Conservation (phyloP, 2,329 filamentous ascomycete species). For the Fusarium verticillioides region DNA sequence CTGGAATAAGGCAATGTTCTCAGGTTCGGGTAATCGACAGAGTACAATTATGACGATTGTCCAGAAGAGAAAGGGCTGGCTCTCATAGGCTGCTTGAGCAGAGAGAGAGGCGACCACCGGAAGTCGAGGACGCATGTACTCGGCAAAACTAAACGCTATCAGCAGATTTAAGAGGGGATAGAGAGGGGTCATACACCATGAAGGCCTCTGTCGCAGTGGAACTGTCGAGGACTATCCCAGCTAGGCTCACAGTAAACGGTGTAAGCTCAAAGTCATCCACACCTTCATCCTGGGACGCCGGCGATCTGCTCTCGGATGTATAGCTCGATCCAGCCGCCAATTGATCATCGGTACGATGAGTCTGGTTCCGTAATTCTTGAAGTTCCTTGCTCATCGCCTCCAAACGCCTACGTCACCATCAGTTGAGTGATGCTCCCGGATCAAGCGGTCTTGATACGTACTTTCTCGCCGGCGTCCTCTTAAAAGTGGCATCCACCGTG, state of each 20-base stretch:
- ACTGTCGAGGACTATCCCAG: constrained; percentile 4
- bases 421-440: accelerated
- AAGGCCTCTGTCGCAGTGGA: constrained; percentile 14
- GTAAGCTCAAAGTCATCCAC: constrained; percentile 22
- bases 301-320: background rate
- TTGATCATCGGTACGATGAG: constrained; percentile 13
- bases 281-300: background rate
- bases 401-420: constrained; percentile 2
- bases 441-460: background rate
- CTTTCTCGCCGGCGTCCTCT: constrained; percentile 34
- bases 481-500: constrained; percentile 32
- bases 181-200: background rate
- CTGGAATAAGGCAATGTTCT: background rate
- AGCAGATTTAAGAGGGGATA: background rate
- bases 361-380: constrained; percentile 31
- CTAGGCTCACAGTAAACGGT: background rate
- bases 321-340: background rate
- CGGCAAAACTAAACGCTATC: constrained; percentile 10
- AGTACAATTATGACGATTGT: constrained; percentile 28
- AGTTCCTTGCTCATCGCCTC: constrained; percentile 37
- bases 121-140: constrained; percentile 29
- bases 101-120: constrained; percentile 21
- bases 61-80: constrained; percentile 34
- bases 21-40: background rate
- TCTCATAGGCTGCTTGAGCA: background rate